Evolutionary conservation across 2,329 filamentous ascomycete genomes (phyloP), one percentile per base, ranked within the genome.

Genomic region (Beauveria medogensis): DNA sequence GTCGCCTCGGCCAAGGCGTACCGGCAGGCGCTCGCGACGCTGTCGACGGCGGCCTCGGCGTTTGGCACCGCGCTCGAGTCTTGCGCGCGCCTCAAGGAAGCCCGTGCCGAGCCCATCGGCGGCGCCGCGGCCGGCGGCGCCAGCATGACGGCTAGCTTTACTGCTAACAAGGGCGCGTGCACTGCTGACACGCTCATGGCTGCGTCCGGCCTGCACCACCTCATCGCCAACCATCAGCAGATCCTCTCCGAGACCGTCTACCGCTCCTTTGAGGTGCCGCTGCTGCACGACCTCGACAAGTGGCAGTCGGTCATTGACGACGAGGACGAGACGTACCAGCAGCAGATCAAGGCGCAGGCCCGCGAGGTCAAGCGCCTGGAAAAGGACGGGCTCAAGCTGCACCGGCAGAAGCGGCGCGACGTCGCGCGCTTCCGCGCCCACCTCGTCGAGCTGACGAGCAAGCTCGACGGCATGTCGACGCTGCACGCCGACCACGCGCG

Each of bases 191-290:
- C 79, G 58, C 76, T 89, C 50, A 75, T 89, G 62, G 80, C 83
- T 34, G 82, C 84, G 14, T 82, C 83, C 40, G 86, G 86, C 41
- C 78, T 88, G 46, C 86, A 89, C 69, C 84, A 88, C 67, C 78
- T 89, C 22, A 77, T 88, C 62, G 85, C 85, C 51, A 89, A 88
- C 73, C 86, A 89, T 75, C 83, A 87, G 70, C 84, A 88, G 69
- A 88, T 89, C 66, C 79, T 89, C 3, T 83, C 80, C 64, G 86
- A 89, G 72, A 88, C 84, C 0, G 83, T 89, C 9, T 88, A 89
- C 72, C 79, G 85, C 59, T 80, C 78, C 62, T 88, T 89, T 69
- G 86, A 89, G 72, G 84, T 88, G 43, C 86, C 86, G 4, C 75
- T 89, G 24, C 77, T 88, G n/a, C 84, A 88, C 73, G 86, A 88